phyloP scores from a whole-genome alignment of 495 filamentous ascomycete genomes.

The Neurospora hispaniola region DNA sequence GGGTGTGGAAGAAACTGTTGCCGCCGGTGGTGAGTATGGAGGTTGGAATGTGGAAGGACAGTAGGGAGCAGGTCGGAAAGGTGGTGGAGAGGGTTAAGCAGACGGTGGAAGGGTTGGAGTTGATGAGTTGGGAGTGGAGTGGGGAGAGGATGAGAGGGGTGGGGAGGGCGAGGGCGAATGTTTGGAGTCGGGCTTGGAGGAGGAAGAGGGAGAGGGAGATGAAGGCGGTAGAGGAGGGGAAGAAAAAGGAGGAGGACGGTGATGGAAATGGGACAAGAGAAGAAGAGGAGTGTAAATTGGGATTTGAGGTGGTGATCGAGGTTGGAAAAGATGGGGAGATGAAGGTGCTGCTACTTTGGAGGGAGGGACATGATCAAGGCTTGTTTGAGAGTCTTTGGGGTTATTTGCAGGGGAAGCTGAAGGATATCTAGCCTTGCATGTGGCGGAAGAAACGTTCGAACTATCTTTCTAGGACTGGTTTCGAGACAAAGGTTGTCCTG shows the following conservation, averaged over 20 bases:
- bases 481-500: too few species aligned
- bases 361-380: conserved; percentile 60
- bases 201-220: conserved; percentile 21
- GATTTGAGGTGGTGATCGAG: conserved; percentile 16
- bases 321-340: conserved; percentile 7
- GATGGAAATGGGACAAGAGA: not conserved
- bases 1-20: conserved; percentile 45
- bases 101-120: conserved; percentile 43
- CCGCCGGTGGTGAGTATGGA: conserved; percentile 44
- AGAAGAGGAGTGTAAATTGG: conserved; percentile 12
- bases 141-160: conserved; percentile 18
- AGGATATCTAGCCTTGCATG: not conserved
- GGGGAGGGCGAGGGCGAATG: conserved; percentile 31
- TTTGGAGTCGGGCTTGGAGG: conserved; percentile 42
- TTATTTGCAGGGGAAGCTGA: conserved; percentile 40
- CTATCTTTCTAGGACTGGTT: too few species aligned
- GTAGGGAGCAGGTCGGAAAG: conserved; percentile 2
- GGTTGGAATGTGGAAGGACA: not conserved
- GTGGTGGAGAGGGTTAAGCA: conserved; percentile 11
- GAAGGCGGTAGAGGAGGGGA: not conserved
- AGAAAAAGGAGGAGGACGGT: not conserved
- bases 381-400: conserved; percentile 87
- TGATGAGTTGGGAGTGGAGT: conserved; percentile 39
- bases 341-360: conserved; percentile 54
- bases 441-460: not conserved